Evolutionary conservation across 306 rosid genomes (phyloP).

Genomic region (Sesbania bispinosa): DNA sequence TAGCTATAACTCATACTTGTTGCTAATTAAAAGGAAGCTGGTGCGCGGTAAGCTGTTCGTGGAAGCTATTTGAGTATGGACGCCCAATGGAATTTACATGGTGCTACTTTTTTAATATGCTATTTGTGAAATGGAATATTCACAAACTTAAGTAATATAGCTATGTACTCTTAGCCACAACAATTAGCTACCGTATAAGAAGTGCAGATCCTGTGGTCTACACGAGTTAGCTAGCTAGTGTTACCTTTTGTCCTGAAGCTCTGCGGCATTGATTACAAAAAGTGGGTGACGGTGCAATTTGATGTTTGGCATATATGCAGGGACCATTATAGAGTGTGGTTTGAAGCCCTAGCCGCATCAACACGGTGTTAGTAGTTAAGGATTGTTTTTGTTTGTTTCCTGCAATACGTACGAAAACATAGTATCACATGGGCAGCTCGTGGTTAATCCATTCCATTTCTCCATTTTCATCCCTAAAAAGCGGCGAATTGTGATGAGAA

Average conservation of each 20-base stretch:
- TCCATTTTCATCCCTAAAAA: not conserved
- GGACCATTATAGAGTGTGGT: slow-evolving; percentile 39
- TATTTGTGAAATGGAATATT: not conserved
- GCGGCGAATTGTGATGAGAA: not conserved
- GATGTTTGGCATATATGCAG: not conserved
- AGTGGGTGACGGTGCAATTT: not conserved
- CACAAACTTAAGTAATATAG: not conserved
- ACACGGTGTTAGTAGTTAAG: slow-evolving; percentile 21
- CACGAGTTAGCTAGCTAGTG: not conserved
- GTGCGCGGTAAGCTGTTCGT: no score
- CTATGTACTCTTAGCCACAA: not conserved
- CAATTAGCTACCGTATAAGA: not conserved
- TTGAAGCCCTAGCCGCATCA: slow-evolving; percentile 16
- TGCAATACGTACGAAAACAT: not conserved
- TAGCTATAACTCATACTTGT: no score
- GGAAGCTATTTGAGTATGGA: no score
- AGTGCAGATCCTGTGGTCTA: slow-evolving; percentile 12
- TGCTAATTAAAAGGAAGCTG: no score
- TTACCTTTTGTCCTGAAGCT: not conserved
- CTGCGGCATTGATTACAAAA: slow-evolving; percentile 16
- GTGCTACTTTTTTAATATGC: not conserved
- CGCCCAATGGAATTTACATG: not conserved
- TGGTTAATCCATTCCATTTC: not conserved
- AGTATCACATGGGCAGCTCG: not conserved
- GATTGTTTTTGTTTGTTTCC: not conserved